Evolutionary conservation across 352 stramenopile species (phyloP).

Genomic region (Globisporangium orthogonon): DNA sequence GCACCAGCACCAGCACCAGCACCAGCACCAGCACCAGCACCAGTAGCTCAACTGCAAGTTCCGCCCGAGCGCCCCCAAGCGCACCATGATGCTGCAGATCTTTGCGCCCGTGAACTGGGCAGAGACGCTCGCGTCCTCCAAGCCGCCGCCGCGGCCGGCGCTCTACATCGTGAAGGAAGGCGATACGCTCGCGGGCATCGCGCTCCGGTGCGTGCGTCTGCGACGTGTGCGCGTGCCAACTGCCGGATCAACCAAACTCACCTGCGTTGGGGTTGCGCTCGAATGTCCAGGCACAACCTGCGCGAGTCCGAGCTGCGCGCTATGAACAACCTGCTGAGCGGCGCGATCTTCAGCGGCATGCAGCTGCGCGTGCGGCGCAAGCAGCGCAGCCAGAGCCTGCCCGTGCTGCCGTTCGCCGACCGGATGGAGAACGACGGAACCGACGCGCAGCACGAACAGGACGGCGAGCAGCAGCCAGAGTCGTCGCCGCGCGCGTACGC

Average conservation of each 20-base stretch:
- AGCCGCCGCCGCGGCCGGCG: constrained; percentile 11
- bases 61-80: neutral
- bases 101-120: constrained; percentile 32
- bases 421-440: constrained; percentile 7
- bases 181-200: constrained; percentile 39
- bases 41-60: neutral
- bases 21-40: no score
- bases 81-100: constrained; percentile 23
- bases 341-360: constrained; percentile 30
- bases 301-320: constrained; percentile 39
- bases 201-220: constrained; percentile 18
- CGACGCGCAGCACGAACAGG: neutral
- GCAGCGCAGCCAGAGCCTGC: constrained; percentile 37
- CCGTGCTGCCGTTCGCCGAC: constrained; percentile 16
- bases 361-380: constrained; percentile 35
- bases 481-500: constrained; percentile 3
- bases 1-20: no score
- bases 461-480: constrained; percentile 8
- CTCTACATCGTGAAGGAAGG: constrained; percentile 32
- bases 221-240: neutral
- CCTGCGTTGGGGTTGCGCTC: no score
- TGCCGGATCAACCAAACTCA: neutral
- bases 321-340: constrained; percentile 43
- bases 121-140: constrained; percentile 11
- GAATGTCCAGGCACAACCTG: constrained; percentile 30